Conservation (phyloP, 1,284 basidiomycete genomes). For the Pseudozyma sp. region DNA sequence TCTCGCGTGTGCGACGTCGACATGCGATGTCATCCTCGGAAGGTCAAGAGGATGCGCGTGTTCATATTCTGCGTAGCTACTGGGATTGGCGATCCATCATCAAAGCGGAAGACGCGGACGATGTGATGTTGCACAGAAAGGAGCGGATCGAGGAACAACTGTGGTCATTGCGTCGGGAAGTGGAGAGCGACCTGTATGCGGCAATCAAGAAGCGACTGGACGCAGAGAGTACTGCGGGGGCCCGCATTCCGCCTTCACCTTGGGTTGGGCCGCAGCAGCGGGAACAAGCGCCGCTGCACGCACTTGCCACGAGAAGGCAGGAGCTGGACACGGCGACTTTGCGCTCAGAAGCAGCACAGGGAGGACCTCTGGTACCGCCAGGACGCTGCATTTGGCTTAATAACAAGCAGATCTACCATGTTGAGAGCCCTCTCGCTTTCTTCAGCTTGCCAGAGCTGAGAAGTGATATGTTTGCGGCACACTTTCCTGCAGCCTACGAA, state of each 20-base stretch:
- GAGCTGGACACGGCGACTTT: constrained; percentile 60
- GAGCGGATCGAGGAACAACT: constrained; percentile 60
- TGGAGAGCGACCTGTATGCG: constrained; percentile 65
- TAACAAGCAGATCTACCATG: constrained; percentile 50
- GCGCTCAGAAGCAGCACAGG: constrained; percentile 56
- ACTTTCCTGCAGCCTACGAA: constrained; percentile 67
- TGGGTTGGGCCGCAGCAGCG: constrained; percentile 59
- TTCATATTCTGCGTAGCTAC: constrained; percentile 62
- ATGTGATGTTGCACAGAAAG: constrained; percentile 59
- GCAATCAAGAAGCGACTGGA: constrained; percentile 56
- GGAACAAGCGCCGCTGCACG: constrained; percentile 55
- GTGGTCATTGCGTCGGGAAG: constrained; percentile 65
- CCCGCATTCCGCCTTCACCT: constrained; percentile 55
- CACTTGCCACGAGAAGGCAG: constrained; percentile 57
- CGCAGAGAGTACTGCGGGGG: constrained; percentile 17
- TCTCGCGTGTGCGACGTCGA: constrained; percentile 62
- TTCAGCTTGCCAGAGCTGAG: constrained; percentile 64
- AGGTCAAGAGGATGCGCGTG: constrained; percentile 49
- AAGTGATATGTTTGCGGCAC: constrained; percentile 60
- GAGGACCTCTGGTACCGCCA: constrained; percentile 61
- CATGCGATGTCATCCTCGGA: constrained; percentile 39
- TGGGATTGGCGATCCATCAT: constrained; percentile 63
- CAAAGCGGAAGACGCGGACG: constrained; percentile 45
- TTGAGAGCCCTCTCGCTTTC: constrained; percentile 61
- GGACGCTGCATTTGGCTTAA: constrained; percentile 63